These are phyloP conservation scores for Colletotrichum abscissum DNA, from an alignment of 2,329 filamentous ascomycete species.

Conservation along the genomic window DNA sequence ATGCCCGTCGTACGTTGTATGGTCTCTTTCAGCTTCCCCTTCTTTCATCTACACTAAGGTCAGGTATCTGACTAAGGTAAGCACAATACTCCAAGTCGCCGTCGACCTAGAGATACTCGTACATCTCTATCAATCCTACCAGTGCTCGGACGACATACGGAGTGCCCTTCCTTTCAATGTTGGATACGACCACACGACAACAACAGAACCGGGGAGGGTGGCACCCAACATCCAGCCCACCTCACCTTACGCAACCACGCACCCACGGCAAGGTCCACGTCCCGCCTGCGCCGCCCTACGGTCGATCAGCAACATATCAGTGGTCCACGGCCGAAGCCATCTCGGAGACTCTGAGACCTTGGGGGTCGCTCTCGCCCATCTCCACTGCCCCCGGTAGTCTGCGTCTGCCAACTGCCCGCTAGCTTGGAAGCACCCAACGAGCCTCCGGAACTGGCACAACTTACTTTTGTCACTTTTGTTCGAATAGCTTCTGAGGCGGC, in stretches of 20 bases:
- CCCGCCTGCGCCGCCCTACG: constrained; percentile 10
- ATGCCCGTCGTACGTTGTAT: neutral
- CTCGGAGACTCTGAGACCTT: neutral
- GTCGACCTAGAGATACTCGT: neutral
- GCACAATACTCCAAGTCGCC: neutral
- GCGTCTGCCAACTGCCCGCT: neutral
- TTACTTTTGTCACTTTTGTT: too few species aligned
- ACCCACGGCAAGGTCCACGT: neutral
- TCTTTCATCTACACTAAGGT: neutral
- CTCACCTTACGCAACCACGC: too few species aligned
- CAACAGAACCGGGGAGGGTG: neutral
- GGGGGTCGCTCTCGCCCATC: neutral
- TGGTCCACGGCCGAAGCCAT: neutral
- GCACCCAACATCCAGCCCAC: neutral
- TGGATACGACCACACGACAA: neutral
- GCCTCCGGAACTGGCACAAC: neutral
- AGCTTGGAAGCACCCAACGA: constrained; percentile 13
- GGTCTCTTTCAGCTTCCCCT: neutral
- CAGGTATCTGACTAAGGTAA: neutral
- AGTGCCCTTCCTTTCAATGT: neutral
- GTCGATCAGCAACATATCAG: neutral
- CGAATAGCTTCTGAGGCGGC: too few species aligned
- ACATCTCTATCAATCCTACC: neutral
- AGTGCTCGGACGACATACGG: neutral
- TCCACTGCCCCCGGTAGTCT: neutral